These are phyloP conservation scores for Oryza glumipatula DNA, from an alignment of 176 grass and related monocot species.

Conservation along the genomic window DNA sequence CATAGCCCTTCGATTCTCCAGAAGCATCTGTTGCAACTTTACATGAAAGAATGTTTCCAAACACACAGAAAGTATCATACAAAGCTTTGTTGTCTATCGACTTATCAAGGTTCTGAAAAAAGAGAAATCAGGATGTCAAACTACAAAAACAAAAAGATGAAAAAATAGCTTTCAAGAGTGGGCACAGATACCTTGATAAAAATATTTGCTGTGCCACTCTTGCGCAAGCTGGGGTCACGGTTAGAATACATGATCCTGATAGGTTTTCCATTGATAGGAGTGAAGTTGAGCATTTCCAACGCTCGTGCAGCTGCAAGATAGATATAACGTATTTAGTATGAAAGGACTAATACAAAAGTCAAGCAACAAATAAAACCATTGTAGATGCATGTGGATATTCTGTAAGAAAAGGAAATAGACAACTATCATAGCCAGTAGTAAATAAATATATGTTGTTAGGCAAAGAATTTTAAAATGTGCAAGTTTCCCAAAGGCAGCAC, in stretches of 20 bases:
- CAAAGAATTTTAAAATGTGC: background rate
- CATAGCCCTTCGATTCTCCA: constrained; percentile 91
- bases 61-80: constrained; percentile 75
- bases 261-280: constrained; percentile 83
- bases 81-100: constrained; percentile 82
- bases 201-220: constrained; percentile 82
- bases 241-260: constrained; percentile 99
- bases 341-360: background rate
- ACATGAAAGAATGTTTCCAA: constrained; percentile 93
- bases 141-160: constrained; percentile 2
- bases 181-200: constrained; percentile 77
- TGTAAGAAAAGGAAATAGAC: background rate
- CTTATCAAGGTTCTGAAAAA: constrained; percentile 88
- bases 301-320: constrained; percentile 74
- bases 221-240: constrained; percentile 85
- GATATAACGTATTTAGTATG: constrained; percentile 31
- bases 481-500: background rate
- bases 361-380: background rate
- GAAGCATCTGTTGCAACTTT: constrained; percentile 83
- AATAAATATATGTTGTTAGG: background rate
- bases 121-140: constrained; percentile 4
- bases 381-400: background rate
- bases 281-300: constrained; percentile 86
- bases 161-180: background rate
- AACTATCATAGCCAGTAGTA: background rate